Conservation (phyloP, 176 grass and related monocot genomes). For the Triticum monococcum region DNA sequence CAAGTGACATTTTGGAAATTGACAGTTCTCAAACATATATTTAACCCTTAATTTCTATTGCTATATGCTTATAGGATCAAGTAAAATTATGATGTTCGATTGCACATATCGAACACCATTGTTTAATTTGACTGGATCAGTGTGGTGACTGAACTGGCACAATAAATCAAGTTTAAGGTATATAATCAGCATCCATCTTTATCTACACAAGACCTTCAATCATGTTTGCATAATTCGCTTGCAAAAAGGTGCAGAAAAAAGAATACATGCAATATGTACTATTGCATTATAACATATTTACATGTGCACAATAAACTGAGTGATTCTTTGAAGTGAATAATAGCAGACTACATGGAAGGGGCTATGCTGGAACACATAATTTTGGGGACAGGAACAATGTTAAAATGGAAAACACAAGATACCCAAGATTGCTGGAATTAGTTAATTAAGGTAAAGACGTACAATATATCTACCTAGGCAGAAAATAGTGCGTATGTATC, state of each 20-base stretch:
- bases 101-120: not conserved
- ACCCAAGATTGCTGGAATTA: conserved; percentile 17
- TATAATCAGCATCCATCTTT: conserved; percentile 5
- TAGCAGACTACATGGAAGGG: not conserved
- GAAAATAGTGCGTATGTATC: not conserved
- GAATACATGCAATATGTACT: not conserved
- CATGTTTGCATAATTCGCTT: not conserved
- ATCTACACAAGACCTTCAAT: not conserved
- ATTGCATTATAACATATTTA: not conserved
- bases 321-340: not conserved
- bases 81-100: not conserved
- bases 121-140: not conserved
- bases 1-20: conserved; percentile 10
- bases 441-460: not conserved
- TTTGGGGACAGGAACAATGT: not conserved
- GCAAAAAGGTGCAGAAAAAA: conserved; percentile 17
- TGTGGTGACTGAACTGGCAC: not conserved
- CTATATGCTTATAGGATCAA: not conserved
- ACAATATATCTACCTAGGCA: not conserved
- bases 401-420: conserved; percentile 18
- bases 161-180: not conserved
- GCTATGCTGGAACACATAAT: not conserved
- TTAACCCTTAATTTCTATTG: conserved; percentile 8
- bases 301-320: not conserved
- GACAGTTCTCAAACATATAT: not conserved